Evolutionary conservation across 1,139 yeast species (phyloP).

Genomic region (Taphrina betulina): DNA sequence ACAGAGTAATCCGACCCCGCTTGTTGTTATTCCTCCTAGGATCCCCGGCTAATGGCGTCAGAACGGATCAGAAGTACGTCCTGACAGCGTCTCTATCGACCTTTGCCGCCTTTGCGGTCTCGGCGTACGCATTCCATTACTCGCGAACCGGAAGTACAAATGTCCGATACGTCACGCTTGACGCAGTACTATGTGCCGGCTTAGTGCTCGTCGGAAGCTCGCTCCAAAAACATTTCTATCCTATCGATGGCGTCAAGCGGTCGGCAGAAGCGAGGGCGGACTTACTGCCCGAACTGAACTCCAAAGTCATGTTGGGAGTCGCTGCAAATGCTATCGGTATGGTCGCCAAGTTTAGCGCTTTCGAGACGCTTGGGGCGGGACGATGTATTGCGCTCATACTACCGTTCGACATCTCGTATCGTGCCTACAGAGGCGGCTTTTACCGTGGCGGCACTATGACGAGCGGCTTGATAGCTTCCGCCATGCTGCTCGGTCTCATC

Average conservation of each 20-base stretch:
- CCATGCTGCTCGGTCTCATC: not conserved
- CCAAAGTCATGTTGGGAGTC: not conserved
- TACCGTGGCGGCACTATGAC: not conserved
- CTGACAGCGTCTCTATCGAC: slow-evolving; percentile 5
- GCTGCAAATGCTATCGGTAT: not conserved
- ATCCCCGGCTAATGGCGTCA: not conserved
- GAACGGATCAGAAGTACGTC: slow-evolving; percentile 13
- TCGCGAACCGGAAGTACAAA: not conserved
- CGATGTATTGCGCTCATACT: slow-evolving; percentile 4
- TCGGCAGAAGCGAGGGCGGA: not conserved
- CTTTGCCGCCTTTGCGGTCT: slow-evolving; percentile 1
- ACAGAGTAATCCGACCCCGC: slow-evolving; percentile 4
- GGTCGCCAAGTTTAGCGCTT: slow-evolving; percentile 4
- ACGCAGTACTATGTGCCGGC: slow-evolving; percentile 5
- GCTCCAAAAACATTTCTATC: not conserved
- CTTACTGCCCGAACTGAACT: not conserved
- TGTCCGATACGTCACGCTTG: too few relatives aligned
- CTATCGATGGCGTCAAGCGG: not conserved
- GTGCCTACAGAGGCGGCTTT: slow-evolving; percentile 10
- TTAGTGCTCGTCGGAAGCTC: slow-evolving; percentile 2
- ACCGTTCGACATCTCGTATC: slow-evolving; percentile 1
- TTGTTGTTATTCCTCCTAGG: too few relatives aligned
- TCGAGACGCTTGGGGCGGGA: slow-evolving; percentile 5
- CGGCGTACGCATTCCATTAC: not conserved
- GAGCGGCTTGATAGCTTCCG: not conserved